Conservation (phyloP, 768 basidiomycete genomes). For the Boletus huronensis region DNA sequence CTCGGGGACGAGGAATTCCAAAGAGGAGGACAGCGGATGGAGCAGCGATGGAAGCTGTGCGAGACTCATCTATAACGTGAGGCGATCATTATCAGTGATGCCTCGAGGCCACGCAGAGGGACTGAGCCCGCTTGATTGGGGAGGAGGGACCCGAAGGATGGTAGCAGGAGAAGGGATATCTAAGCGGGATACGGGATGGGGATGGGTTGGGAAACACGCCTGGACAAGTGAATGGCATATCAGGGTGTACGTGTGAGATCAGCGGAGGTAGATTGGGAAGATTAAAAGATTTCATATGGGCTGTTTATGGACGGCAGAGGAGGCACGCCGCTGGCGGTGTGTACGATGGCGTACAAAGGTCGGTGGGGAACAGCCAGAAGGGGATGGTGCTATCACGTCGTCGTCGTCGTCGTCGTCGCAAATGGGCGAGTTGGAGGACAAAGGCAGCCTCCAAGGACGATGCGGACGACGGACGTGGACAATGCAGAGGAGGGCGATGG, state of each 20-base stretch:
- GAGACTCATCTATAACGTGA: slow-evolving; percentile 10
- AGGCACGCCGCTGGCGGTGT: slow-evolving; percentile 5
- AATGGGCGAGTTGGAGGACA: neutral
- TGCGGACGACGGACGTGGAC: too few relatives aligned
- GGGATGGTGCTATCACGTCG: too few relatives aligned
- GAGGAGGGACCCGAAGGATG: slow-evolving; percentile 5
- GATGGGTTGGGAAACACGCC: slow-evolving; percentile 6
- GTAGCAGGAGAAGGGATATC: neutral
- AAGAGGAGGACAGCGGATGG: neutral
- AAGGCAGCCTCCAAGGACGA: slow-evolving; percentile 1
- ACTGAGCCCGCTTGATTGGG: slow-evolving; percentile 13
- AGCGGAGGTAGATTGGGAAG: neutral
- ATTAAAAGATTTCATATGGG: neutral
- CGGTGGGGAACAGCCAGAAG: too few relatives aligned
- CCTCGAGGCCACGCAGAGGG: slow-evolving; percentile 22
- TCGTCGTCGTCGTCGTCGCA: too few relatives aligned
- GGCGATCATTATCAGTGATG: slow-evolving; percentile 27
- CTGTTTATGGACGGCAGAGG: neutral
- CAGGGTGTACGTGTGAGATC: slow-evolving; percentile 1
- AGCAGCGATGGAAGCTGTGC: slow-evolving; percentile 2
- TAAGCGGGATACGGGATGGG: slow-evolving; percentile 2
- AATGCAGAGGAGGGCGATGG: too few relatives aligned
- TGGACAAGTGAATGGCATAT: neutral
- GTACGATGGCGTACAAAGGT: neutral
- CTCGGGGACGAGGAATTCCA: slow-evolving; percentile 1